A percentile compares a stretch with the other conserved stretches of the same genome.
Conservation (phyloP, 495 filamentous ascomycete genomes). For the Cercophora newfieldiana region DNA sequence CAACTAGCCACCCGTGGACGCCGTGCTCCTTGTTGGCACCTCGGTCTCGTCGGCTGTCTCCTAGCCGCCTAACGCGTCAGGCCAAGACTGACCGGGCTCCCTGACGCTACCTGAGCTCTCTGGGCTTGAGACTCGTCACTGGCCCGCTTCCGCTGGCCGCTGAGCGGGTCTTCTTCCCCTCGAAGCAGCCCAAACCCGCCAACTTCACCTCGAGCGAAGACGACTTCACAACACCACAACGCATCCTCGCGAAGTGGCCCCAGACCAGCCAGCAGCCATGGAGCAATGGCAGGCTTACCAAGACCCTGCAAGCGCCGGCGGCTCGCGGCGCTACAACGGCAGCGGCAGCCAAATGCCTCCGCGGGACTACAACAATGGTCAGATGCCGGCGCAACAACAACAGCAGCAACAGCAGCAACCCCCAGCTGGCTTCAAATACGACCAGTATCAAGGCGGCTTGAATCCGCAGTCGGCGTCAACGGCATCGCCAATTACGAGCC, state of each 20-base stretch:
- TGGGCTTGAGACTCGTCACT: constrained; percentile 12
- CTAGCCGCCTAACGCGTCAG: constrained; percentile 22
- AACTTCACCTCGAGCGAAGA: constrained; percentile 7
- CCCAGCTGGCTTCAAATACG: constrained; percentile 70
- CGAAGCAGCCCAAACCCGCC: constrained; percentile 20
- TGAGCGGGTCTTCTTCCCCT: constrained; percentile 20
- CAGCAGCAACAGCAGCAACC: constrained; percentile 57
- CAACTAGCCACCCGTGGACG: constrained; percentile 1
- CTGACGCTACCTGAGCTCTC: constrained; percentile 7
- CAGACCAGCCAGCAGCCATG: constrained; percentile 45
- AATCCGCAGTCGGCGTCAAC: constrained; percentile 58
- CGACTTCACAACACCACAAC: constrained; percentile 21
- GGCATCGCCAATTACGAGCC: constrained; percentile 64
- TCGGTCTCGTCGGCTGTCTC: neutral
- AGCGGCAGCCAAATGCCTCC: constrained; percentile 46
- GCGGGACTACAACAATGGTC: constrained; percentile 43
- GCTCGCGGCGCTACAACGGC: constrained; percentile 53
- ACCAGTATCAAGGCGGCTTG: constrained; percentile 64
- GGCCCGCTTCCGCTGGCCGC: constrained; percentile 12
- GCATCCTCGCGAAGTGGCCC: constrained; percentile 8
- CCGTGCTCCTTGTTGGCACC: neutral
- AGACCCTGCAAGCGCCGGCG: constrained; percentile 44
- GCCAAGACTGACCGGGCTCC: neutral
- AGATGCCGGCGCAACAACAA: constrained; percentile 40
- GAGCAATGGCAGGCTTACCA: constrained; percentile 58